Conservation (phyloP, 441 rosid species). For the Kokia cookei region DNA sequence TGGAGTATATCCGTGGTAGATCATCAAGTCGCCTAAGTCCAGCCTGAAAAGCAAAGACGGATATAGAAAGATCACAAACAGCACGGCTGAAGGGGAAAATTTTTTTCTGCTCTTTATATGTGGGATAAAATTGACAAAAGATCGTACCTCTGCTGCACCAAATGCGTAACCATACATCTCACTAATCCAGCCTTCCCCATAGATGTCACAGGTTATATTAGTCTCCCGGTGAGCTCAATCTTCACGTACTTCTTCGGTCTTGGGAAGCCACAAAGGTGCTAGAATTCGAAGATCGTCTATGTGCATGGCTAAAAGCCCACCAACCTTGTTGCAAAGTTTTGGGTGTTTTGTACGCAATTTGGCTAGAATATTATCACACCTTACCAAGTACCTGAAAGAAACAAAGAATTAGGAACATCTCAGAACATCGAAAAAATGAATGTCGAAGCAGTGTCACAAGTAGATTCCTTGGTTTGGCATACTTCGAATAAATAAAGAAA, state of each 20-base stretch:
- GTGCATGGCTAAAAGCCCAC: constrained; percentile 97
- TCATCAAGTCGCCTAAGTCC: constrained; percentile 93
- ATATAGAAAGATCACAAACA: neutral
- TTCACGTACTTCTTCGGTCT: constrained; percentile 94
- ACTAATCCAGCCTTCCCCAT: constrained; percentile 95
- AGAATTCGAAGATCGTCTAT: constrained; percentile 87
- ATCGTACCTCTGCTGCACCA: constrained; percentile 91
- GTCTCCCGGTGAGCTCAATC: constrained; percentile 91
- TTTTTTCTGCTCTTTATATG: neutral
- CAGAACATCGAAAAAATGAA: neutral
- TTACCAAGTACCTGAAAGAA: constrained; percentile 67
- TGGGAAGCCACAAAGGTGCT: constrained; percentile 95
- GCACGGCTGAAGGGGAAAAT: neutral
- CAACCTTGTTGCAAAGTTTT: constrained; percentile 90
- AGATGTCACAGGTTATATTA: constrained; percentile 91
- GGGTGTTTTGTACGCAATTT: constrained; percentile 78
- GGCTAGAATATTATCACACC: constrained; percentile 89
- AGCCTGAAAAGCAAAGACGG: constrained; percentile 37
- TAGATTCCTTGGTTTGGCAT: neutral
- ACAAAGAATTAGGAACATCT: constrained; percentile 1
- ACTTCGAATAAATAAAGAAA: neutral
- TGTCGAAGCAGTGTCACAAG: constrained; percentile 1
- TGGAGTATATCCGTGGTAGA: constrained; percentile 95
- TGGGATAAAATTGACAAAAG: constrained; percentile 7
- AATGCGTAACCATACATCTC: constrained; percentile 99